Evolutionary conservation across 345 rosid species (phyloP).

Genomic region (Eucalyptus pauciflora): DNA sequence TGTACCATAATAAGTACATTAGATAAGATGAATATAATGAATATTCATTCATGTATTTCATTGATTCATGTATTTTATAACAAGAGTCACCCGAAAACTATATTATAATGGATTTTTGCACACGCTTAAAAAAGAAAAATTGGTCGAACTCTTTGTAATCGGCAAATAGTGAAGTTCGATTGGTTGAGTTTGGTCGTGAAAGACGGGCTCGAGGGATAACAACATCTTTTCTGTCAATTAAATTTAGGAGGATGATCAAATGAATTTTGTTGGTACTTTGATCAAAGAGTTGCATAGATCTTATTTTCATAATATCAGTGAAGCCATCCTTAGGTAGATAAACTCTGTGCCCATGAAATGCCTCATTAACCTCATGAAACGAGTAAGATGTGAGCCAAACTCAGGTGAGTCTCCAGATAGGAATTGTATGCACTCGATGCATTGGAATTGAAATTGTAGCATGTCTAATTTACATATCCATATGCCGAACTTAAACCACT

Average conservation of each 20-base stretch:
- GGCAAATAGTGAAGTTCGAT: too few relatives aligned
- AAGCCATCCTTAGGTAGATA: neutral
- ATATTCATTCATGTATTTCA: too few relatives aligned
- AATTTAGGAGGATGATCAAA: neutral
- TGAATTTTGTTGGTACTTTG: neutral
- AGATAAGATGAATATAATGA: too few relatives aligned
- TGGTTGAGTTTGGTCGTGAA: too few relatives aligned
- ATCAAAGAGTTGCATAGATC: neutral
- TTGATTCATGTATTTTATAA: too few relatives aligned
- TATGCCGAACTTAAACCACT: neutral
- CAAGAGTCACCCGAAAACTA: too few relatives aligned
- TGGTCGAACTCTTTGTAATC: too few relatives aligned
- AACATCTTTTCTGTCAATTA: neutral
- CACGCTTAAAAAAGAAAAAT: too few relatives aligned
- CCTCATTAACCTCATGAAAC: neutral
- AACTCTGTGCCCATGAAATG: neutral
- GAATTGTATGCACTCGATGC: neutral
- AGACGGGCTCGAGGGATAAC: neutral
- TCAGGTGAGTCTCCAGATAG: neutral
- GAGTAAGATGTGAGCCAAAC: neutral
- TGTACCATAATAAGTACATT: too few relatives aligned
- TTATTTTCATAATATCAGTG: neutral
- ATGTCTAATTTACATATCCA: neutral
- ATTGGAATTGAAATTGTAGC: neutral
- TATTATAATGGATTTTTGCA: too few relatives aligned